Percentiles rank a stretch among this genome's conserved stretches.
phyloP scores from a whole-genome alignment of 768 basidiomycete genomes.

The Boletus sp. region DNA sequence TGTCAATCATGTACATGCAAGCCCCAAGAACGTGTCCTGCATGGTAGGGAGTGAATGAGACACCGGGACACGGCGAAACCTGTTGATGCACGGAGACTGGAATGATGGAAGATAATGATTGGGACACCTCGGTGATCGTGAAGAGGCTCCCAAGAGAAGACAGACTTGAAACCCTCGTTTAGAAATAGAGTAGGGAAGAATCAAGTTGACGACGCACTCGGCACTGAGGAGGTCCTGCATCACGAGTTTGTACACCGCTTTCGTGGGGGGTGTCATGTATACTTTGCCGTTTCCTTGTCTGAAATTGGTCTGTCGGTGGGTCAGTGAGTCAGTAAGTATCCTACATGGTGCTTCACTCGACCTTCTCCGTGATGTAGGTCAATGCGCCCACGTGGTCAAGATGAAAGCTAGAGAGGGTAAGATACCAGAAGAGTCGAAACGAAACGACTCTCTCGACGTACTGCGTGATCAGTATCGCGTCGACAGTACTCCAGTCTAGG shows the following conservation, averaged over 20 bases:
- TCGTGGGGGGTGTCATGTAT: slow-evolving; percentile 99
- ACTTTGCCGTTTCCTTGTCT: slow-evolving; percentile 92
- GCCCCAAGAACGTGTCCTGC: slow-evolving; percentile 97
- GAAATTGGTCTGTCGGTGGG: slow-evolving; percentile 81
- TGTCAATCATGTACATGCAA: slow-evolving; percentile 96
- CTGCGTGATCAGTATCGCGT: slow-evolving; percentile 93
- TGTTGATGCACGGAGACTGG: slow-evolving; percentile 88
- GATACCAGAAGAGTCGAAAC: not conserved
- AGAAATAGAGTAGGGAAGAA: not conserved
- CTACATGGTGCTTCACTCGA: slow-evolving; percentile 26
- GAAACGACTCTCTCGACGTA: slow-evolving; percentile 39
- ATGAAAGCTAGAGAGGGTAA: slow-evolving; percentile 65
- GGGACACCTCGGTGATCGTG: slow-evolving; percentile 69
- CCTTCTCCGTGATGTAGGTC: slow-evolving; percentile 97
- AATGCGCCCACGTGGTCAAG: slow-evolving; percentile 94
- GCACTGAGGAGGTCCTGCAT: slow-evolving; percentile 97
- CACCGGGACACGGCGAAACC: slow-evolving; percentile 83
- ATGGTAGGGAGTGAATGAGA: slow-evolving; percentile 94
- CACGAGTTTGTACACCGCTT: slow-evolving; percentile 95
- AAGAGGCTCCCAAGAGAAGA: slow-evolving; percentile 74
- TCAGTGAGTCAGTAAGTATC: not conserved
- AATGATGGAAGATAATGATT: slow-evolving; percentile 78
- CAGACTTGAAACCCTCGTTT: slow-evolving; percentile 32
- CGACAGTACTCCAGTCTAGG: slow-evolving; percentile 95
- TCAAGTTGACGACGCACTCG: slow-evolving; percentile 50